Percentiles rank a stretch among this genome's conserved stretches.
These are phyloP conservation scores for Rosa persica DNA, from an alignment of 306 rosid genomes.

Conservation along the genomic window DNA sequence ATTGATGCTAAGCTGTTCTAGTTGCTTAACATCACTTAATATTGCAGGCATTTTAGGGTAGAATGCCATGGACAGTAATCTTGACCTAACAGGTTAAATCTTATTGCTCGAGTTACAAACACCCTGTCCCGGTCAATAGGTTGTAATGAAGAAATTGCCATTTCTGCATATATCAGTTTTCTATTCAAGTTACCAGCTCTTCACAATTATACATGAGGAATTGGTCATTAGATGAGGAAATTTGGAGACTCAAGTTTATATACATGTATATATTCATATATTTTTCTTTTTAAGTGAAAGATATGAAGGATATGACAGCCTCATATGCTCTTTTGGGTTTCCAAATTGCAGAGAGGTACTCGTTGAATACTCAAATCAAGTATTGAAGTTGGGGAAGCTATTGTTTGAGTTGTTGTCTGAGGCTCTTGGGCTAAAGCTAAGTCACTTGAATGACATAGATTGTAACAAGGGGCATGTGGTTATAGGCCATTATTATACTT, in stretches of 20 bases:
- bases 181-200: too few species aligned
- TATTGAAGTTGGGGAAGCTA: slow-evolving; percentile 36
- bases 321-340: neutral
- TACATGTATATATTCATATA: too few species aligned
- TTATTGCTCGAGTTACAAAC: too few species aligned
- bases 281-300: too few species aligned
- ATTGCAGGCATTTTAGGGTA: too few species aligned
- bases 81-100: too few species aligned
- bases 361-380: slow-evolving; percentile 33
- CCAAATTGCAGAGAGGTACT: neutral
- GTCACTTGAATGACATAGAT: slow-evolving; percentile 13
- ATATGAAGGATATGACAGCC: neutral
- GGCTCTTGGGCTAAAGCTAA: slow-evolving; percentile 14
- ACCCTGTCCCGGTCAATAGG: too few species aligned
- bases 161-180: too few species aligned
- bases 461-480: slow-evolving; percentile 9
- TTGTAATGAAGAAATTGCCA: too few species aligned
- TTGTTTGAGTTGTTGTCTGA: slow-evolving; percentile 21
- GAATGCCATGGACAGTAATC: too few species aligned
- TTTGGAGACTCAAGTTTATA: neutral
- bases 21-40: neutral
- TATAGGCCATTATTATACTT: slow-evolving; percentile 23
- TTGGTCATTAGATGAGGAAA: neutral
- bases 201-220: neutral
- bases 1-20: too few species aligned